phyloP scores from a whole-genome alignment of 176 grass and related monocot species.

The Chrysopogon serrulatus region DNA sequence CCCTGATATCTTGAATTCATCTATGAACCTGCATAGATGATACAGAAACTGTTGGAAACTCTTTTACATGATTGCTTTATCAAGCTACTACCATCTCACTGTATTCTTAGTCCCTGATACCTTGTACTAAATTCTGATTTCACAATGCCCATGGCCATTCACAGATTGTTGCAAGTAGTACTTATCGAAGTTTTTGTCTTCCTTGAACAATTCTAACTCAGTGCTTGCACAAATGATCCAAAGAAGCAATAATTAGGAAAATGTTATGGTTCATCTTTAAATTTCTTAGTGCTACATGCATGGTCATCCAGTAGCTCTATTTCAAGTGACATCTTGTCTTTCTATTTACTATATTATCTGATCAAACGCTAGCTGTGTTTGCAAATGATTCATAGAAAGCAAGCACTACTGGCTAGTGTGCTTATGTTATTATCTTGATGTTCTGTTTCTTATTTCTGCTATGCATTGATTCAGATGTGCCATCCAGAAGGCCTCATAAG shows the following conservation, averaged over 20 bases:
- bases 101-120: background rate
- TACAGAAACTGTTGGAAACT: background rate
- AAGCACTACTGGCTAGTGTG: background rate
- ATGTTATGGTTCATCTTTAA: background rate
- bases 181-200: background rate
- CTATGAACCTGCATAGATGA: background rate
- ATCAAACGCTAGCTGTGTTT: background rate
- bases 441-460: background rate
- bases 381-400: background rate
- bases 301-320: background rate
- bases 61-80: background rate
- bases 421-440: constrained; percentile 7
- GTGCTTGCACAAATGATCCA: background rate
- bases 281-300: background rate
- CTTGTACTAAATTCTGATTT: background rate
- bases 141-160: background rate
- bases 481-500: constrained; percentile 13
- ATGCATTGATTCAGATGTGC: constrained; percentile 17
- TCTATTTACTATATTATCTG: background rate
- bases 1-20: background rate
- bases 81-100: background rate
- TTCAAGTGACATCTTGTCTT: background rate
- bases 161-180: background rate
- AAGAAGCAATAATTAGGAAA: background rate
- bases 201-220: background rate